These are phyloP conservation scores for Alternaria ventricosa DNA, from an alignment of 2,329 filamentous ascomycete genomes.

Conservation along the genomic window DNA sequence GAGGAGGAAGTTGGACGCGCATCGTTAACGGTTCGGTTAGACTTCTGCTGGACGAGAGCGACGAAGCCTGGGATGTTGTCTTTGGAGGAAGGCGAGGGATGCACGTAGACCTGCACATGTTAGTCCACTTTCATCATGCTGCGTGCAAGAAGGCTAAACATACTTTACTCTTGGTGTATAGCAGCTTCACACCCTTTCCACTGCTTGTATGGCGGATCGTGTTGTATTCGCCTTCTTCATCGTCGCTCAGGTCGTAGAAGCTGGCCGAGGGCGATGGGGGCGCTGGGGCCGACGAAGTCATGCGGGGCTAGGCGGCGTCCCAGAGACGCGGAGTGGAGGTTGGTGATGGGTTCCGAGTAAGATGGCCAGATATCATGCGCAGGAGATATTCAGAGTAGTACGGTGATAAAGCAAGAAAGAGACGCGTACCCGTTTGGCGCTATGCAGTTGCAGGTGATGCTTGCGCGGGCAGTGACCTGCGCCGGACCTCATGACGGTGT, in stretches of 20 bases:
- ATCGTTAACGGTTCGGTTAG: constrained; percentile 32
- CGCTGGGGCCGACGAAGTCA: constrained; percentile 40
- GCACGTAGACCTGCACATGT: constrained; percentile 79
- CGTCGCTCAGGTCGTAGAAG: constrained; percentile 95
- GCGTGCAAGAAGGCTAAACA: constrained; percentile 20
- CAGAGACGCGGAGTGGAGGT: constrained; percentile 1
- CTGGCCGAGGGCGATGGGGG: constrained; percentile 80
- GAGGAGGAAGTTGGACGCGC: constrained; percentile 51
- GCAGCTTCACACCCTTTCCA: constrained; percentile 85
- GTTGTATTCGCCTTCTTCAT: constrained; percentile 93
- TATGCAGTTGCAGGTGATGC: constrained; percentile 21
- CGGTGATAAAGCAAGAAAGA: not conserved
- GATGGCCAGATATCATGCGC: not conserved
- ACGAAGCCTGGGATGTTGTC: constrained; percentile 97
- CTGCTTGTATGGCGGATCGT: constrained; percentile 83
- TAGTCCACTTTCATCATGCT: not conserved
- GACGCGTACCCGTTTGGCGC: constrained; percentile 11
- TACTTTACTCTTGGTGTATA: constrained; percentile 97
- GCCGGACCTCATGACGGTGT: no score
- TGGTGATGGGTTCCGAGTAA: not conserved
- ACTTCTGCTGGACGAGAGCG: constrained; percentile 89
- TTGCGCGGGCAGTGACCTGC: not conserved
- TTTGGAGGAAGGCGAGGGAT: constrained; percentile 89
- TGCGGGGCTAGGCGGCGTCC: constrained; percentile 26
- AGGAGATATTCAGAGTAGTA: not conserved